Percentiles rank a stretch among this genome's conserved stretches.
These are phyloP conservation scores for Laburnicola sp. DNA, from an alignment of 2,329 filamentous ascomycete genomes.

Conservation along the genomic window DNA sequence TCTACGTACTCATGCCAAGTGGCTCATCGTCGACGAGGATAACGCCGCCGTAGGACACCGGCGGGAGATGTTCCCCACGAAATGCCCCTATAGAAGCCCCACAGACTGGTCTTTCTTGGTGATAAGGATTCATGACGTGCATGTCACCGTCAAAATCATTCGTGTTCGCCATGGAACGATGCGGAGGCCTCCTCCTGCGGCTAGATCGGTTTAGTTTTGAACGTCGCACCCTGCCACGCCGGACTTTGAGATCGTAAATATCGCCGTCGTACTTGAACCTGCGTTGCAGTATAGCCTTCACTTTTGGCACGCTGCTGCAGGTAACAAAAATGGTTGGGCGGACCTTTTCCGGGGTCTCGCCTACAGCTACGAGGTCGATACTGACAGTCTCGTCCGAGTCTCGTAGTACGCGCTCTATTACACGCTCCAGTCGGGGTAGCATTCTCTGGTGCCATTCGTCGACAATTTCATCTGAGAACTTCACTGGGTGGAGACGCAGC, in stretches of 20 bases:
- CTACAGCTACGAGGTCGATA: slow-evolving; percentile 75
- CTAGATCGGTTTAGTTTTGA: slow-evolving; percentile 55
- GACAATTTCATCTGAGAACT: slow-evolving; percentile 64
- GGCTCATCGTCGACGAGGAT: slow-evolving; percentile 81
- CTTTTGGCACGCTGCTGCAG: slow-evolving; percentile 73
- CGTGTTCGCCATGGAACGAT: slow-evolving; percentile 47
- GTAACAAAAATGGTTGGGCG: slow-evolving; percentile 76
- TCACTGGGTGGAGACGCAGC: slow-evolving; percentile 48
- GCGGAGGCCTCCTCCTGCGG: slow-evolving; percentile 36
- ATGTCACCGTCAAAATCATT: slow-evolving; percentile 43
- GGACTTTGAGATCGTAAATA: slow-evolving; percentile 70
- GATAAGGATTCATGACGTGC: slow-evolving; percentile 67
- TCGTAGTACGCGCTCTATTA: slow-evolving; percentile 70
- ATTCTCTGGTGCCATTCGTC: slow-evolving; percentile 72
- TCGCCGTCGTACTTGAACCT: slow-evolving; percentile 69
- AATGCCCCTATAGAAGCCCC: slow-evolving; percentile 94
- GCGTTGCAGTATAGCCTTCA: slow-evolving; percentile 71
- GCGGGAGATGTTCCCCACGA: slow-evolving; percentile 81
- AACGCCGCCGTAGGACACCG: slow-evolving; percentile 87
- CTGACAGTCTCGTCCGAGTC: slow-evolving; percentile 77
- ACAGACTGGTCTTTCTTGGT: slow-evolving; percentile 76
- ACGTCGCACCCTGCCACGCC: slow-evolving; percentile 67
- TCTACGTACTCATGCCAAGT: slow-evolving; percentile 77
- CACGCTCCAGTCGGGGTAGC: slow-evolving; percentile 73
- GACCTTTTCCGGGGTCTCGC: slow-evolving; percentile 66